These are phyloP conservation scores for Holtermanniella nyarrowii DNA, from an alignment of 768 basidiomycete genomes.

Conservation along the genomic window DNA sequence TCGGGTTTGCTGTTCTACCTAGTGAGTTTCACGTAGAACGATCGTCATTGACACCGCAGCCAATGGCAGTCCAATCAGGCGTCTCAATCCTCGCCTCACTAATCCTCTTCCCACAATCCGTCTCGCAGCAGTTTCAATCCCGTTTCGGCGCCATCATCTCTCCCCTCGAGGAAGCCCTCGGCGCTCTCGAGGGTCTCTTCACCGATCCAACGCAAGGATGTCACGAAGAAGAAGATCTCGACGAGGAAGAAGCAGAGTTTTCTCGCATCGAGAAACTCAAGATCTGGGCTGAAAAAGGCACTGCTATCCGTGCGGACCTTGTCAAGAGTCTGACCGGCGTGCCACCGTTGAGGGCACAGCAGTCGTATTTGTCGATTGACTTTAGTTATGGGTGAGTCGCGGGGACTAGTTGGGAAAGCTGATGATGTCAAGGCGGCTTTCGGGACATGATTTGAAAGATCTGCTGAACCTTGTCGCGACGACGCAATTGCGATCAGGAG, in stretches of 20 bases:
- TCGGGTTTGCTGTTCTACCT: conserved; percentile 28
- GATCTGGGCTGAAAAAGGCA: conserved; percentile 23
- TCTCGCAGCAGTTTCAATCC: conserved; percentile 22
- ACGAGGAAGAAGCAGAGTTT: neutral
- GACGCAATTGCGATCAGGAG: conserved; percentile 29
- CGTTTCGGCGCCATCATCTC: conserved; percentile 24
- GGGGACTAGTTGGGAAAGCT: neutral
- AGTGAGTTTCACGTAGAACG: neutral
- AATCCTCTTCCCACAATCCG: conserved; percentile 36
- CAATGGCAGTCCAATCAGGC: conserved; percentile 34
- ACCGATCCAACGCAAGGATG: conserved; percentile 3
- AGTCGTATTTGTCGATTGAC: conserved; percentile 31
- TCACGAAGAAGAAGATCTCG: neutral
- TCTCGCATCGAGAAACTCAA: conserved; percentile 7
- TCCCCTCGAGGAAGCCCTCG: conserved; percentile 18
- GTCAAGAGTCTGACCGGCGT: conserved; percentile 23
- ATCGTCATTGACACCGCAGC: conserved; percentile 4
- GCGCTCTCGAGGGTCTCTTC: conserved; percentile 22
- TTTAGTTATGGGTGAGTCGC: conserved; percentile 18
- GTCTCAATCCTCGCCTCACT: conserved; percentile 24
- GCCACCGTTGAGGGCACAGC: conserved; percentile 25
- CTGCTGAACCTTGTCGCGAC: conserved; percentile 23
- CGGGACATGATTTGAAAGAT: conserved; percentile 24
- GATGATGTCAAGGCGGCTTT: conserved; percentile 8
- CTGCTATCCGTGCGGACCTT: conserved; percentile 18